Evolutionary conservation across 768 basidiomycete species (phyloP), one percentile per base, ranked within the genome.

Genomic region (Clitopilus hobsonii): DNA sequence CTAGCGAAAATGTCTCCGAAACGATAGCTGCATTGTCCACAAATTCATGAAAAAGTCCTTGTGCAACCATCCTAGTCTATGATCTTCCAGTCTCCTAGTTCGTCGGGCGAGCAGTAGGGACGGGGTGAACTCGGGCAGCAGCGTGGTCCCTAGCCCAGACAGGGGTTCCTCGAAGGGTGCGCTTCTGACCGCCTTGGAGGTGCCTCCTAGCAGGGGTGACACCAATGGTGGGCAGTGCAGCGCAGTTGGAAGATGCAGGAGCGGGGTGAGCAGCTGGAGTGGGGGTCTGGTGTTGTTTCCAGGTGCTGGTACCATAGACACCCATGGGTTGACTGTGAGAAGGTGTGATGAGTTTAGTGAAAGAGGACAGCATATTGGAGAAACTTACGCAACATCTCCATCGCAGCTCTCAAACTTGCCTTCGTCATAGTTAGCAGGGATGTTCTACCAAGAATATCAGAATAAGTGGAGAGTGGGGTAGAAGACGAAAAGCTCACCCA

Each of bases 361-460:
- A 25, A 16, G 4, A 51, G 49, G 24, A 51, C 10, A 49, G 48
- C n/a, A 48, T 48, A 11, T 2, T 16, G 26, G 29, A 20, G 49
- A 10, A n/a, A 30, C 49, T 5, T 28, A 51, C 49, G 26, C 49
- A 32, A 28, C 49, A 22, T 51, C 49, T 13, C 49, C 49, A 22
- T 51, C 49, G 68, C 91, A 94, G 27, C 80, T 75, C 61, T 88
- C 84, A 67, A 84, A 93, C 0, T 71, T 70, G 28, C 80, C 81
- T 3, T 83, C 65, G 57, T 77, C 64, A 56, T 89, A 88, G 59
- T 80, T 78, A 51, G 82, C 86, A 0, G 90, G 90, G 60, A 85
- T 89, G 65, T 92, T 93, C 80, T 85, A 78, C 1, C 23, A 41
- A 38, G 71, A 65, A 18, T 71, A 73, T 27, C 26, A n/a, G 49